Evolutionary conservation across 2,329 filamentous ascomycete genomes (phyloP), one percentile per base, ranked within the genome.

Genomic region (Fusarium penzigii): DNA sequence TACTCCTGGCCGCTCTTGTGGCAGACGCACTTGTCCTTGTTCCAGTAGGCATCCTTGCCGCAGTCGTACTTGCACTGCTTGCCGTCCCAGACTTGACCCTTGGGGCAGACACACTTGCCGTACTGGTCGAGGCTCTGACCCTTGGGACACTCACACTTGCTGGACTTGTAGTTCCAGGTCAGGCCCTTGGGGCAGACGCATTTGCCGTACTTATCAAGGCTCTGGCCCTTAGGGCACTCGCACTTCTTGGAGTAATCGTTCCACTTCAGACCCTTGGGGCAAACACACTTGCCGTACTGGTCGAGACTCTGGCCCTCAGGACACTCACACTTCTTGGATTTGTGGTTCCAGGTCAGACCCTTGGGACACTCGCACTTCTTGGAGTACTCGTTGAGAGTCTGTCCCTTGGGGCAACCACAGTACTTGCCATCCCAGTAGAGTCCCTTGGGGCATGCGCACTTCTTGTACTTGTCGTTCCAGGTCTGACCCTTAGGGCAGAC

Each of bases 1-100:
- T 48, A 62, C 20, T 55, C 46, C 42, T 57, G 53, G 49, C 48
- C 51, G 20, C 51, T 36, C 49, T 53, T 63, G 46, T 53, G 61
- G 48, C 59, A 62, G 39, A 62, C 55, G 12, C 59, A 62, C n/a
- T 17, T 47, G n/a, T 49, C 55, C 38, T 39, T 39, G 16, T 42
- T 42, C 16, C 16, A 17, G 40, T 42, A 25, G 16, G 17, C 40
- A 13, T 42, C 41, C 17, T 43, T 29, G 41, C 17, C 17, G 41
- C 41, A 43, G 17, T 20, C 17, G 41, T 20, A 43, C 17, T 43
- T n/a, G 41, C 17, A 29, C 17, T 43, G 10, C 17, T 43, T 46
- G 9, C 8, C 16, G 16, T 41, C n/a, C 25, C 8, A 32, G 25
- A 29, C 41, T 13, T 43, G 41, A 13, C 41, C 41, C 9, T 8